Base-by-base conservation (phyloP, 768 basidiomycete species). In the Leccinum subtestaceum region DNA sequence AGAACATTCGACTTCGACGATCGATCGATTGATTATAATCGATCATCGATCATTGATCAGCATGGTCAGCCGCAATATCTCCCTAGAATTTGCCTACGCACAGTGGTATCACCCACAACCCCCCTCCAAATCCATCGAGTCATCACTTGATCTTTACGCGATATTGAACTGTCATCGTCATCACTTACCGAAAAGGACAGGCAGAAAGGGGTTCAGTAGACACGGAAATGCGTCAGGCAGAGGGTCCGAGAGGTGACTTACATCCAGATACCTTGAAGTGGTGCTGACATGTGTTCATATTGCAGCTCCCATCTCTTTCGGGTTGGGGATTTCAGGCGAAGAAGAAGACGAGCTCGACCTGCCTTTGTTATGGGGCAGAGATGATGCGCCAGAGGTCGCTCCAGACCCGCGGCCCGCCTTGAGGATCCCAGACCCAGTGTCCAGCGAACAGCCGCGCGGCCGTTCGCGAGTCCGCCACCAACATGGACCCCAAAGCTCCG, bases 381-480 rank as follows among this genome's bases (percentile, higher is more conserved):
- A 11, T 5, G 4, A 19, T 4, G 0, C n/a, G 2, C n/a, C 2
- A 11, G 43, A 19, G n/a, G n/a, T 5, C 4, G 2, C n/a, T 17
- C 7, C n/a, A 19, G 15, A 43, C n/a, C n/a, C n/a, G n/a, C n/a
- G 40, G 4, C n/a, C 40, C 4, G 10, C 40, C 17, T 10, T 5
- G 40, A 43, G 40, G n/a, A 9, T 40, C 8, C n/a, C 40, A 40
- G n/a, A 0, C n/a, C 40, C 9, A 43, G 40, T 45, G 19, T 45
- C 43, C 40, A 40, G 9, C 8, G 40, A 40, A 17, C 40, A 4
- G 1, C 40, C 40, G n/a, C 40, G n/a, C n/a, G 19, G 43, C 19
- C n/a, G 43, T 19, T 45, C 43, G 11, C 43, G 5, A 11, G 19
- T 11, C 10, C 43, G 10, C 43, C 43, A 19, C 11, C 43, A 45